Evolutionary conservation across 2,329 filamentous ascomycete species (phyloP), one percentile per base, ranked within the genome.

Genomic region (Davidsoniella neocaledoniae): DNA sequence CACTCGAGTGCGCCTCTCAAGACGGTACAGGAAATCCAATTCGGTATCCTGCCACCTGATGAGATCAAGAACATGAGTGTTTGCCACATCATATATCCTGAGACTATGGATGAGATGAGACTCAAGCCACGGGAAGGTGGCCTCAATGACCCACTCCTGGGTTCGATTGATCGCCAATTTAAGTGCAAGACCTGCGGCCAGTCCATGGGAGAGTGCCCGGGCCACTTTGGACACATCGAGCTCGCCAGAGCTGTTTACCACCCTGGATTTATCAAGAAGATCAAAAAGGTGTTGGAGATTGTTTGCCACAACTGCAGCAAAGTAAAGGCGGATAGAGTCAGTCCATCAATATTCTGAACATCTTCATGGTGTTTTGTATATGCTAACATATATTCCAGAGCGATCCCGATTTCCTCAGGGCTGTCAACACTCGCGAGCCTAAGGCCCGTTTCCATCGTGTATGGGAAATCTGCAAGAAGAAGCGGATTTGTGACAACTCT

Each of bases 11-110:
- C 85, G 77, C 88, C 88, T 66, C 76, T 96, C 76, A 90, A 91
- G 74, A 94, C 84, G 57, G 88, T 98, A 61, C 83, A 95, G 75
- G 93, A 98, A 75, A 94, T 98, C 60, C 93, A 98, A 73, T 98
- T 98, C 64, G 91, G 91, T 63, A 77, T 98, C 63, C 78, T 98
- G 67, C 94, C 91, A 36, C 91, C 91, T 23, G 91, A 98, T 65
- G 93, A 98, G 72, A 94, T 96, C 68, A 96, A 98, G 73, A 88
- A 83, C 61, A 93, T 96, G 86, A 95, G 88, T 68, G 90, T 96
- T 56, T 84, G 81, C 58, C 86, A 94, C 65, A 90, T 98, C 64
- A 77, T 91, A 65, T 96, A 95, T 63, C 88, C 91, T n/a, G 91
- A 98, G 72, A 96, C 91, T 25, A 95, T 98, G 91, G 91, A 98